A percentile compares a stretch with the other conserved stretches of the same genome.
phyloP scores from a whole-genome alignment of 192 early-diverging fungal species.

The Backusella morwellensis region DNA sequence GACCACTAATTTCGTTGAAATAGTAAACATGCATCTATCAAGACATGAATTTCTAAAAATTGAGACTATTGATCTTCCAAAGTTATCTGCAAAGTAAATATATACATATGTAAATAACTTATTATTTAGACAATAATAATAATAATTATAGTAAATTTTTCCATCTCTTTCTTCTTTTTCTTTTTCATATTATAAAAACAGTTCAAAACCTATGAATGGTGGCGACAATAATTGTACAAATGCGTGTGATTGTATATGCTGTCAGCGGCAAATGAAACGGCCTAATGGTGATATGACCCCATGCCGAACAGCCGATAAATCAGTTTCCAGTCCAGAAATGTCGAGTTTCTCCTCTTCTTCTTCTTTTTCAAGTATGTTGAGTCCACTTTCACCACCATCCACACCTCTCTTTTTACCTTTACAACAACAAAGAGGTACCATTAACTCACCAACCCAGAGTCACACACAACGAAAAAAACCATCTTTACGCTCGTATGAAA shows the following conservation, averaged over 20 bases:
- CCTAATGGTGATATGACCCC: not conserved
- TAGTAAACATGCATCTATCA: not conserved
- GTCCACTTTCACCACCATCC: not conserved
- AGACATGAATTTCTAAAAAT: not conserved
- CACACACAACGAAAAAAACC: conserved; percentile 18
- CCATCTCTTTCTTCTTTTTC: not conserved
- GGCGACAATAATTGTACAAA: not conserved
- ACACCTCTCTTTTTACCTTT: not conserved
- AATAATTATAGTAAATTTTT: not conserved
- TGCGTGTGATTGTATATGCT: conserved; percentile 30
- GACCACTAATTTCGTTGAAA: not conserved
- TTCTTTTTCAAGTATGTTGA: conserved; percentile 6
- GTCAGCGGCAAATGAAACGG: conserved; percentile 34
- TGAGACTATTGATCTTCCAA: not conserved
- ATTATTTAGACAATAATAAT: not conserved
- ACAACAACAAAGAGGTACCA: not conserved
- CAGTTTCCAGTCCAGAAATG: not conserved
- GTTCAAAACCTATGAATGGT: not conserved
- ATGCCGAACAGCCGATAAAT: not conserved
- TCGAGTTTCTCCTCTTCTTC: conserved; percentile 7
- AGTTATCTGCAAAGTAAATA: conserved; percentile 2
- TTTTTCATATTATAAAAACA: not conserved
- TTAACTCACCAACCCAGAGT: not conserved
- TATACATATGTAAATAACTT: not conserved
- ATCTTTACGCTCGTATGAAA: conserved; percentile 19